A percentile compares a stretch with the other conserved stretches of the same genome.
Conservation (phyloP, 768 basidiomycete species). For the Hemileccinum rubropunctum region DNA sequence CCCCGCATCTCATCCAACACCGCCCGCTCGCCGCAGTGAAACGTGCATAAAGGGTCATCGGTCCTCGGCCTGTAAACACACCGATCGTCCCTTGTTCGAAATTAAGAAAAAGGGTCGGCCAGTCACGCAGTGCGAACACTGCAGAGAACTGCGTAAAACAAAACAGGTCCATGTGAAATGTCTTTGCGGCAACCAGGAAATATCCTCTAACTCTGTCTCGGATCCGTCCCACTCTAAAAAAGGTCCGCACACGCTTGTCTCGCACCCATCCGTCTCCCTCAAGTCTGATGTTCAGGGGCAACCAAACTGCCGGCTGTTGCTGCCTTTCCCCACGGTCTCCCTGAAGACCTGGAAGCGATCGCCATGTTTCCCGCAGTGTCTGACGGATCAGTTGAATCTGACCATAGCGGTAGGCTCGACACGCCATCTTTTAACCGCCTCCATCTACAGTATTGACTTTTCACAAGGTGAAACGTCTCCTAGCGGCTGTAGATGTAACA, state of each 20-base stretch:
- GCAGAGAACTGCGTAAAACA: conserved; percentile 45
- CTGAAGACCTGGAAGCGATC: conserved; percentile 61
- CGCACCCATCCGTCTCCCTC: conserved; percentile 25
- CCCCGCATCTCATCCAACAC: conserved; percentile 6
- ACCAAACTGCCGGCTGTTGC: conserved; percentile 64
- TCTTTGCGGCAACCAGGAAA: conserved; percentile 39
- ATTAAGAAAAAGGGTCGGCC: conserved; percentile 66
- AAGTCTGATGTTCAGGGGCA: conserved; percentile 40
- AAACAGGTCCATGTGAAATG: conserved; percentile 47
- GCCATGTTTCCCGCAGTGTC: conserved; percentile 34
- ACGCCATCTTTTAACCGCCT: conserved; percentile 39
- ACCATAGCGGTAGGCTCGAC: conserved; percentile 63
- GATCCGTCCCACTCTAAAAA: conserved; percentile 48
- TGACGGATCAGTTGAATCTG: conserved; percentile 58
- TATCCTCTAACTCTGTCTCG: conserved; percentile 16
- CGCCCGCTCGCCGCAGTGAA: conserved; percentile 48
- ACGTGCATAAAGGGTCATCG: conserved; percentile 95
- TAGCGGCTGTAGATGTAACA: conserved; percentile 46
- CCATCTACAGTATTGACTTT: conserved; percentile 44
- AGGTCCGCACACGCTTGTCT: conserved; percentile 46
- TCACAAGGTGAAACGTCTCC: conserved; percentile 43
- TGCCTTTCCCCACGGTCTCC: conserved; percentile 79
- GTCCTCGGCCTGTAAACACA: conserved; percentile 85
- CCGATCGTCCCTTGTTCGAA: conserved; percentile 82
- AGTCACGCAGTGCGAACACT: conserved; percentile 54